Evolutionary conservation across 345 rosid genomes (phyloP).

Genomic region (Laguncularia racemosa): DNA sequence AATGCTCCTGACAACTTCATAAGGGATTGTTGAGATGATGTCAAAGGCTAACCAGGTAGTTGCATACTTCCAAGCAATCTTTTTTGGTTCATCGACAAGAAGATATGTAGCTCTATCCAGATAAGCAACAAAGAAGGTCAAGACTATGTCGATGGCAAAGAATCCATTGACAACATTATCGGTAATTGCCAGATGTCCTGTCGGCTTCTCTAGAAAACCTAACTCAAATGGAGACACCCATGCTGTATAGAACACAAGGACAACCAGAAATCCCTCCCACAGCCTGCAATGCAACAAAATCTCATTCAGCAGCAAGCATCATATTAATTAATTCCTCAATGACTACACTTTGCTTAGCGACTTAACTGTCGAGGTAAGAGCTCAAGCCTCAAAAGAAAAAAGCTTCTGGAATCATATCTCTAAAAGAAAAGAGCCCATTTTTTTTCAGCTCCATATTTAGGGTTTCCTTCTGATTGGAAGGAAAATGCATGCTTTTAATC

Average conservation of each 20-base stretch:
- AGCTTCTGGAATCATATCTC: too few species aligned
- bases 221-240: conserved; percentile 92
- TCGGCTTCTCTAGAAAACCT: conserved; percentile 52
- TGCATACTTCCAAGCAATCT: conserved; percentile 56
- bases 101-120: conserved; percentile 62
- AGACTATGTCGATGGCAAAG: conserved; percentile 56
- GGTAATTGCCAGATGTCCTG: conserved; percentile 27
- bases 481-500: too few species aligned
- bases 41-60: conserved; percentile 56
- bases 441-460: too few species aligned
- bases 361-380: too few species aligned
- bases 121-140: conserved; percentile 80
- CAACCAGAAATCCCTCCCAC: conserved; percentile 67
- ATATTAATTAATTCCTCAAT: background rate
- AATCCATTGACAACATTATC: conserved; percentile 64
- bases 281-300: conserved; percentile 26
- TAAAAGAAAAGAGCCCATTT: too few species aligned
- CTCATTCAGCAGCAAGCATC: conserved; percentile 1
- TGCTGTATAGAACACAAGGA: conserved; percentile 76
- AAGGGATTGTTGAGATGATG: conserved; percentile 68
- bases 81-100: conserved; percentile 44
- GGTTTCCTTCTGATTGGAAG: too few species aligned
- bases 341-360: background rate
- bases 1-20: conserved; percentile 33
- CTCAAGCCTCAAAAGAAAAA: too few species aligned